A percentile compares a stretch with the other conserved stretches of the same genome.
These are phyloP conservation scores for Syzygium oleosum DNA, from an alignment of 345 rosid species.

Conservation along the genomic window DNA sequence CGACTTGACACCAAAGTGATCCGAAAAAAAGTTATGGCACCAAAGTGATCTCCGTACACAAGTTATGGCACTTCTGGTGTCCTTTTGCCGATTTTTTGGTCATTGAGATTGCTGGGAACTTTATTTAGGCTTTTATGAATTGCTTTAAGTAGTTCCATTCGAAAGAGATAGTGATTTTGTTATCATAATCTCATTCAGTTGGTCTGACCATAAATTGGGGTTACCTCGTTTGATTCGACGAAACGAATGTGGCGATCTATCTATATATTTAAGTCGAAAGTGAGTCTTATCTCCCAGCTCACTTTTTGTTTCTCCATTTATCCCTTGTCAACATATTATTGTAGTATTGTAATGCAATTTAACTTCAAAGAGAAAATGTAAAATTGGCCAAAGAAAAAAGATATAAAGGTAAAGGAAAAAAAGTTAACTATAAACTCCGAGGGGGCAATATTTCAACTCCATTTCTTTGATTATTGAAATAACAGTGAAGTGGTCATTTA, in stretches of 20 bases:
- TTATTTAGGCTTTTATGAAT: not conserved
- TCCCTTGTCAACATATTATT: not conserved
- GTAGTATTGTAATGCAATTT: not conserved
- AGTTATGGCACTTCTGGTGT: too few relatives aligned
- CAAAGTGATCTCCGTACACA: too few relatives aligned
- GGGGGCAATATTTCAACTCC: not conserved
- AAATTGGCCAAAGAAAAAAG: too few relatives aligned
- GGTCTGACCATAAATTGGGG: not conserved
- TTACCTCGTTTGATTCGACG: not conserved
- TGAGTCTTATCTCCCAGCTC: not conserved
- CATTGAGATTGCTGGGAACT: not conserved
- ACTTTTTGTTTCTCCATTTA: not conserved
- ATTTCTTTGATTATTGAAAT: not conserved
- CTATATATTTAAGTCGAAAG: not conserved
- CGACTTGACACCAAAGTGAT: too few relatives aligned
- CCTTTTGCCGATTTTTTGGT: too few relatives aligned
- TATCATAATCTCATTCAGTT: not conserved
- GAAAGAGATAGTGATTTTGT: not conserved
- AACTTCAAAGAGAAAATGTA: not conserved
- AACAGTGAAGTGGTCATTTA: not conserved
- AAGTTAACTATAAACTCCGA: not conserved
- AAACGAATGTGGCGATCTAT: not conserved
- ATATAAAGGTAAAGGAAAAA: not conserved
- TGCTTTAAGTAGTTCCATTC: not conserved
- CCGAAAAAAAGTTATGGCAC: too few relatives aligned